Evolutionary conservation across 208 protist genomes (phyloP).

Genomic region (Leishmania braziliensis): DNA sequence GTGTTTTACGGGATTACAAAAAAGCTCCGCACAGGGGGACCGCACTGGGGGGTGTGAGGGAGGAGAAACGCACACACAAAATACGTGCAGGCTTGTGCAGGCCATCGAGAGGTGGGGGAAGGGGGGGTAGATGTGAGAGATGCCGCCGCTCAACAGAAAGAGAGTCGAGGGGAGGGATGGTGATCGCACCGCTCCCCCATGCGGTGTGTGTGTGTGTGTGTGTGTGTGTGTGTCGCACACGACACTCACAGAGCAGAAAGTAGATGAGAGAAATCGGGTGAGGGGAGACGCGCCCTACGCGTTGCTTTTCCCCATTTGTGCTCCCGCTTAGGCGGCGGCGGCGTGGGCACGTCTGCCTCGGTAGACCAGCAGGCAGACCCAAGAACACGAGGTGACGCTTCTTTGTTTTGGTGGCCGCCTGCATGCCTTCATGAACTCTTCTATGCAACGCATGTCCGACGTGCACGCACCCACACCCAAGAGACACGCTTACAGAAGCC

Average conservation of each 20-base stretch:
- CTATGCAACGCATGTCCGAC: conserved; percentile 1
- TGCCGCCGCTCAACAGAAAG: too few relatives aligned
- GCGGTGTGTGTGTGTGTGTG: conserved; percentile 3
- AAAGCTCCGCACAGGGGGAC: background rate
- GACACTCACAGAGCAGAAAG: background rate
- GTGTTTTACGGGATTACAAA: background rate
- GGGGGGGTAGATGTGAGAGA: background rate
- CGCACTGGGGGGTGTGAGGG: background rate
- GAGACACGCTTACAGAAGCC: background rate
- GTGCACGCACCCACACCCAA: conserved; percentile 1
- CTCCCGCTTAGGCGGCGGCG: background rate
- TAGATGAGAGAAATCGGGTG: background rate
- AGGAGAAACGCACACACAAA: background rate
- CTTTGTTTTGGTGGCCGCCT: background rate
- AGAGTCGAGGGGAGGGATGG: background rate
- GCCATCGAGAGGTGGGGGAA: background rate
- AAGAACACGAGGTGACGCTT: background rate
- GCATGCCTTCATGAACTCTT: background rate
- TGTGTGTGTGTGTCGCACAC: conserved; percentile 2
- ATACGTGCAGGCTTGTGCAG: background rate
- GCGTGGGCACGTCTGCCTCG: background rate
- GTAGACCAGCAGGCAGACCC: background rate
- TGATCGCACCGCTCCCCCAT: background rate
- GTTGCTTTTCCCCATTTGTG: background rate
- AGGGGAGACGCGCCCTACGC: background rate